phyloP scores from a whole-genome alignment of 257 asterid genomes.

The Solanum medicagineum region DNA sequence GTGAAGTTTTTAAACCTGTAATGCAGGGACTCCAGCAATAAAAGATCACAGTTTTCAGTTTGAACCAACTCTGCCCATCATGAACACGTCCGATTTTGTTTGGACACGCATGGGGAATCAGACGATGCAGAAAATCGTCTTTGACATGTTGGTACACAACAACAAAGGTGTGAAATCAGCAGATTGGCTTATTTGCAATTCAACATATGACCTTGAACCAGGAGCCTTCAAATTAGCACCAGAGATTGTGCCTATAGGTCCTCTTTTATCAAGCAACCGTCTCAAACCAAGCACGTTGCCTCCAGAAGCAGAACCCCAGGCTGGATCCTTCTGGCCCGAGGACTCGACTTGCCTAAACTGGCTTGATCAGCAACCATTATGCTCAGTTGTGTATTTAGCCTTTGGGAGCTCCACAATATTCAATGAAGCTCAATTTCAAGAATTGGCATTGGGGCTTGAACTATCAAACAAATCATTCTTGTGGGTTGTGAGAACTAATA shows the following conservation, averaged over 20 bases:
- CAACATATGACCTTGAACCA: conserved; percentile 23
- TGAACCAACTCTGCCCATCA: conserved; percentile 25
- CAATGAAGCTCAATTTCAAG: conserved; percentile 16
- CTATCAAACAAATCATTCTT: conserved; percentile 20
- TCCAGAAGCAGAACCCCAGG: neutral
- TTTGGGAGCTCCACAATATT: conserved; percentile 25
- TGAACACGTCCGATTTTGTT: conserved; percentile 16
- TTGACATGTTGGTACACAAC: conserved; percentile 11
- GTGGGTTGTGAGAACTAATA: conserved; percentile 28
- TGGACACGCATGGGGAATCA: conserved; percentile 16
- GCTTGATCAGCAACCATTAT: conserved; percentile 23
- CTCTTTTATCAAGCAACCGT: conserved; percentile 13
- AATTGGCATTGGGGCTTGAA: conserved; percentile 33
- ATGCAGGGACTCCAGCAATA: conserved; percentile 20
- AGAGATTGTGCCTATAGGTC: conserved; percentile 26
- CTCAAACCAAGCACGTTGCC: neutral
- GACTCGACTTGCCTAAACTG: conserved; percentile 20
- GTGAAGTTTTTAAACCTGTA: neutral
- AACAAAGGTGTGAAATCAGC: conserved; percentile 12
- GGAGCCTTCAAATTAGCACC: conserved; percentile 25
- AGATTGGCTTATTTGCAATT: conserved; percentile 31
- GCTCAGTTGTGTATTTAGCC: conserved; percentile 30
- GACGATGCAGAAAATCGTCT: conserved; percentile 17
- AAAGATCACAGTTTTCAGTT: conserved; percentile 16
- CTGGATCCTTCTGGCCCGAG: conserved; percentile 26